Base-by-base conservation (phyloP, 805 yeast species). In the Sugiyamaella valdiviana region DNA sequence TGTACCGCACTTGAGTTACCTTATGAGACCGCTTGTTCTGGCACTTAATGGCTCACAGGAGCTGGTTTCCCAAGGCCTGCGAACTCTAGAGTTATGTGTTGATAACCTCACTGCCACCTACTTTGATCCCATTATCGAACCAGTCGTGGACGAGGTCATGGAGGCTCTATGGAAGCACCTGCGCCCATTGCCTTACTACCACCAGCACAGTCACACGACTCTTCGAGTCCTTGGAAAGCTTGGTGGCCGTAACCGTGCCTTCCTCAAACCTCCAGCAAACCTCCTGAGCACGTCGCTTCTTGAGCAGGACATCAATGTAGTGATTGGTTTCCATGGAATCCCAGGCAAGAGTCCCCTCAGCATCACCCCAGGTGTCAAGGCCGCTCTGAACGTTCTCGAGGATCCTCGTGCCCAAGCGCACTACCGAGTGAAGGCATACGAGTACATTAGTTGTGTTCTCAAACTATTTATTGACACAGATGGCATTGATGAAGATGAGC, bases 81-180 rank as follows among this genome's bases (percentile, higher is more conserved):
- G 99, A 54, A 95, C 99, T 0, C 77, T 93, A 50, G 99, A 93
- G 62, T 73, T 93, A 5, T 93, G 99, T 63, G 96, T 93, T 20
- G 99, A 93, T 60, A 93, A 95, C 60, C 67, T 93, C 52, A 95
- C 98, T 0, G 95, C 98, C 0, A 95, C 90, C 55, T 93, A 90
- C 64, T 89, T 93, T 65, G 99, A 93, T 59, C 98, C 99, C 2
- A 90, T 93, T 62, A 82, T 93, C 51, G 97, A 90, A 61, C 98
- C 99, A 0, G 97, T 90, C 1, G 82, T 91, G 46, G 95, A 86
- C 51, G 97, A 93, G 57, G 89, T 95, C 1, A 85, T 90, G 87
- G 82, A 83, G 36, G 95, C 97, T 0, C 71, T 93, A 29, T 93
- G 96, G 91, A 82, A 79, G 53, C 93, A 91, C 57, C 67, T 93